These are phyloP conservation scores for Nemania sp. DNA, from an alignment of 2,329 filamentous ascomycete genomes.

Conservation along the genomic window DNA sequence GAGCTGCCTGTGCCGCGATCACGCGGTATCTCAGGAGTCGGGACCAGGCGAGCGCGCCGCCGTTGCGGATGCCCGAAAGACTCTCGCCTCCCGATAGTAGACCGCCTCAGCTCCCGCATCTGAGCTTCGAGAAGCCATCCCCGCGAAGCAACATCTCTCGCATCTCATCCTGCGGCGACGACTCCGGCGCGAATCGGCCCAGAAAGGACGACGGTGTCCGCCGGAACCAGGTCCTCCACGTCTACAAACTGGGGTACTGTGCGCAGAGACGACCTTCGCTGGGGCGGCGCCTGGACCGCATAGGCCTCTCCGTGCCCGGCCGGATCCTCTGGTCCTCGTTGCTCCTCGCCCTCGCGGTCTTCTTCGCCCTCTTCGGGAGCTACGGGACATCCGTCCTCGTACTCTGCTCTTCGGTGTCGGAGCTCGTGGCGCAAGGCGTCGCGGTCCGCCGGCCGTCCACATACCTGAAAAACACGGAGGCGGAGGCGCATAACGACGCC, in stretches of 20 bases:
- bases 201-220: neutral
- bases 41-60: neutral
- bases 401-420: constrained; percentile 26
- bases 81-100: neutral
- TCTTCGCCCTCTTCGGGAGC: constrained; percentile 23
- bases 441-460: constrained; percentile 25
- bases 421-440: constrained; percentile 24
- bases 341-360: constrained; percentile 10
- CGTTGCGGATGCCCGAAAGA: neutral
- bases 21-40: constrained; percentile 10
- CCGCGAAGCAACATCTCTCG: neutral
- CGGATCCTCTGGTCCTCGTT: neutral
- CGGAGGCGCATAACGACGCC: constrained; percentile 34
- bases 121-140: neutral
- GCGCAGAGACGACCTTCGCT: neutral
- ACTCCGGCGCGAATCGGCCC: neutral
- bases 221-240: neutral
- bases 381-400: constrained; percentile 33
- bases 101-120: neutral
- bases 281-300: neutral
- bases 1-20: constrained; percentile 30
- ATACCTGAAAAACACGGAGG: constrained; percentile 36
- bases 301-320: neutral
- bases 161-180: neutral
- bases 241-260: neutral